Base-by-base conservation (phyloP, 129 eudicot species). In the Logfia minima region DNA sequence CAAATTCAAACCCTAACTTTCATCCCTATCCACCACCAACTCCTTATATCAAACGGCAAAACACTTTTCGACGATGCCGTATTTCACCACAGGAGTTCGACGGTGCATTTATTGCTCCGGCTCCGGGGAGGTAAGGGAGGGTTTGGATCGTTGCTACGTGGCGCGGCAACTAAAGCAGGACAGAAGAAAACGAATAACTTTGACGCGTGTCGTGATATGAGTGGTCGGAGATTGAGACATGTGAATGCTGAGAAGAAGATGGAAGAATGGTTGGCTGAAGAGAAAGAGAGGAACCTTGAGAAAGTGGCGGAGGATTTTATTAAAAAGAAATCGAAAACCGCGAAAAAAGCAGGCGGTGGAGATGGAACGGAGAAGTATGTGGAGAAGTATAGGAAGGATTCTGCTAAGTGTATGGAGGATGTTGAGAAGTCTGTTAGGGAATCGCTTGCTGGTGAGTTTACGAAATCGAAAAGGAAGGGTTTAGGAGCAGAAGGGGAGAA, bases 161-260 rank as follows among this genome's bases (percentile, higher is more conserved):
- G 97, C 21, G 93, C 96, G 1, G 97, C 90, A 53, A 89, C 97
- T 7, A 94, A 94, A 83, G 98, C 96, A 1, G 98, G 99, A 24
- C 99, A 94, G 77, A 93, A 93, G 85, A 94, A 91, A 83, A 91
- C 97, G 35, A 94, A 87, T 60, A 94, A 94, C 66, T 94, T 94
- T 35, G 99, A 91, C 68, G 99, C 99, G 48, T 94, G 99, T 74
- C 77, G 99, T 52, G 99, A 94, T 80, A 91, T 94, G 99, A 94
- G 93, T 78, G 99, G 99, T n/a, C 83, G 99, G 82, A 86, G 99
- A 84, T 52, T 94, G 81, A 81, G 93, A 85, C 97, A 91, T n/a
- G 97, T 87, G 83, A 89, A 91, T 37, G 94, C 92, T 62, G 96
- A 91, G 88, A 94, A 91, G 96, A 94, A 86, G 90, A 77, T 94